These are phyloP conservation scores for Zygosaccharomyces siamensis DNA, from an alignment of 805 yeast genomes.

Conservation along the genomic window DNA sequence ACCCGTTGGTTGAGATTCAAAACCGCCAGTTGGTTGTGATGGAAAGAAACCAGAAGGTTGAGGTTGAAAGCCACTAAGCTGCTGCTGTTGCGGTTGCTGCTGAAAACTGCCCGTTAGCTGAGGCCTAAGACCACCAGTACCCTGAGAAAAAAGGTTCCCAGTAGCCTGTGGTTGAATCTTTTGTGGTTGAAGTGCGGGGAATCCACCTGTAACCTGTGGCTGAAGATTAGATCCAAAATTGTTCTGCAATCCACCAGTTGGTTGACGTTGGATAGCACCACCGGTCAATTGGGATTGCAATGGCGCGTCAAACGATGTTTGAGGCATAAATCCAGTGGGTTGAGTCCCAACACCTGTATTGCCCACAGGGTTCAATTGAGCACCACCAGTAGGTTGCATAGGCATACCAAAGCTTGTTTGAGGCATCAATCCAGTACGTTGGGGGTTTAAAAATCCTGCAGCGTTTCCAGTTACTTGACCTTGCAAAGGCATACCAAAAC, in stretches of 20 bases:
- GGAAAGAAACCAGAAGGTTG: slow-evolving; percentile 22
- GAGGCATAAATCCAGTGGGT: slow-evolving; percentile 41
- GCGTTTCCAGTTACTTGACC: slow-evolving; percentile 22
- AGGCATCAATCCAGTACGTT: slow-evolving; percentile 25
- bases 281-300: slow-evolving; percentile 27
- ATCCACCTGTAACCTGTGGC: slow-evolving; percentile 49
- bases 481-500: slow-evolving; percentile 31
- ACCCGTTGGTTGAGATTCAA: slow-evolving; percentile 52
- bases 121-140: slow-evolving; percentile 8
- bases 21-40: slow-evolving; percentile 29
- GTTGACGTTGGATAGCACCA: slow-evolving; percentile 34
- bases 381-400: slow-evolving; percentile 37
- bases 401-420: slow-evolving; percentile 35
- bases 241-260: slow-evolving; percentile 39
- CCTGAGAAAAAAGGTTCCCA: slow-evolving; percentile 11
- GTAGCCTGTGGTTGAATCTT: slow-evolving; percentile 4
- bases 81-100: slow-evolving; percentile 35
- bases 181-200: slow-evolving; percentile 2
- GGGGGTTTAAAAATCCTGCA: slow-evolving; percentile 17
- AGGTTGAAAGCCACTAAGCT: slow-evolving; percentile 22
- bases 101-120: slow-evolving; percentile 34
- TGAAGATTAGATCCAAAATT: slow-evolving; percentile 34
- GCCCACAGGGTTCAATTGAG: slow-evolving; percentile 30
- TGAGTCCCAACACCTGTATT: slow-evolving; percentile 36
- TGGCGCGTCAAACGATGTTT: slow-evolving; percentile 36